Conservation (phyloP, 2,329 filamentous ascomycete species). For the Aureobasidium melanogenum region DNA sequence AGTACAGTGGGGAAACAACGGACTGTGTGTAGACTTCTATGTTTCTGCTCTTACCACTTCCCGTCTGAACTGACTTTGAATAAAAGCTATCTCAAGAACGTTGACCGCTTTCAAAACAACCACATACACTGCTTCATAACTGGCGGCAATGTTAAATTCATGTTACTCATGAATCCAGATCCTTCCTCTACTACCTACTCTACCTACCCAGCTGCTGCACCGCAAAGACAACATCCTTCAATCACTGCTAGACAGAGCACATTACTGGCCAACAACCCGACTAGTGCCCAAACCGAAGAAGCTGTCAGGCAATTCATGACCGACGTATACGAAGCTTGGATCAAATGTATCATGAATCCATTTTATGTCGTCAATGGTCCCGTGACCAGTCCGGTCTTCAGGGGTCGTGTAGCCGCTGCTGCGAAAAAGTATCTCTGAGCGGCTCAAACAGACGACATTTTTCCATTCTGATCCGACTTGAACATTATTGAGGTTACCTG, state of each 20-base stretch:
- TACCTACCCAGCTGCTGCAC: constrained; percentile 21
- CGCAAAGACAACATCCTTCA: constrained; percentile 16
- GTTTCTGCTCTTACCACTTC: too few relatives aligned
- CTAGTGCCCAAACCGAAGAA: constrained; percentile 84
- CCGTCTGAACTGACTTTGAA: background rate
- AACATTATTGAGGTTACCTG: too few relatives aligned
- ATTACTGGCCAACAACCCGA: constrained; percentile 56
- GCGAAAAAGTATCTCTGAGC: constrained; percentile 81
- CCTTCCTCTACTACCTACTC: constrained; percentile 27
- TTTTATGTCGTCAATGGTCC: constrained; percentile 84
- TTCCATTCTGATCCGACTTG: background rate
- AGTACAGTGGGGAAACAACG: constrained; percentile 81
- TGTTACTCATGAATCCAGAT: constrained; percentile 79
- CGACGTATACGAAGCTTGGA: constrained; percentile 93
- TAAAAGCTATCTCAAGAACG: constrained; percentile 81
- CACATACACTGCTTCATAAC: constrained; percentile 94
- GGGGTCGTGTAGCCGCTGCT: constrained; percentile 70
- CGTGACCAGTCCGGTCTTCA: constrained; percentile 79
- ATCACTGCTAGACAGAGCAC: constrained; percentile 25
- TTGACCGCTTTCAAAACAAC: constrained; percentile 94
- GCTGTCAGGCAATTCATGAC: constrained; percentile 89
- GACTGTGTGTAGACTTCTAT: constrained; percentile 53
- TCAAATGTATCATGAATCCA: constrained; percentile 94
- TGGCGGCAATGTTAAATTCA: constrained; percentile 83
- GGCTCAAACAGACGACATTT: background rate